Conservation (phyloP, 805 yeast species). For the Zygosaccharomyces bisporus region DNA sequence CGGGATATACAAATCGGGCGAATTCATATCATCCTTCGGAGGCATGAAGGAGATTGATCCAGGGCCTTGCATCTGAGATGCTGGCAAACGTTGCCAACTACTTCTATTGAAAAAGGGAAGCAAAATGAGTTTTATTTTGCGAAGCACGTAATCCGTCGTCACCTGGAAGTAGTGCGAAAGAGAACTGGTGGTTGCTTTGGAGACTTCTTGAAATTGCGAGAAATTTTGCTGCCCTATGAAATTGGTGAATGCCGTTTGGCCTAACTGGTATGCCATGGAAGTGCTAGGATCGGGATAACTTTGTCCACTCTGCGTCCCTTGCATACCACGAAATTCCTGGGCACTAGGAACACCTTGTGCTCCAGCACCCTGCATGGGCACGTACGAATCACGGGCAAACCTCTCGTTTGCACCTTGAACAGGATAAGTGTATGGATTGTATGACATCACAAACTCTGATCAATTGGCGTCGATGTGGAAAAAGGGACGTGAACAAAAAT, state of each 20-base stretch:
- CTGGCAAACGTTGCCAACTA: conserved; percentile 68
- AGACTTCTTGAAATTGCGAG: conserved; percentile 46
- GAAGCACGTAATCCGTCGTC: conserved; percentile 77
- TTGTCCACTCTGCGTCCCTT: conserved; percentile 37
- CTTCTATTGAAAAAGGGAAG: conserved; percentile 79
- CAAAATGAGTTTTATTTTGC: conserved; percentile 66
- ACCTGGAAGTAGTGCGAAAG: conserved; percentile 88
- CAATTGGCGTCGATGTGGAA: neutral
- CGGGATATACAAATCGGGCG: conserved; percentile 96
- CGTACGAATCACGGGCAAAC: conserved; percentile 10
- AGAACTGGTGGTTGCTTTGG: conserved; percentile 37
- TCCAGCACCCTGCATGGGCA: conserved; percentile 23
- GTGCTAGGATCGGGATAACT: conserved; percentile 66
- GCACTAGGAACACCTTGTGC: conserved; percentile 29
- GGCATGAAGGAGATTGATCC: conserved; percentile 39
- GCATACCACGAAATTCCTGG: conserved; percentile 25
- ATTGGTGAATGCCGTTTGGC: conserved; percentile 66
- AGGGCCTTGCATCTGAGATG: conserved; percentile 18
- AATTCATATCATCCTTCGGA: conserved; percentile 83
- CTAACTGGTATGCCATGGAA: conserved; percentile 81
- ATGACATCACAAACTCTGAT: conserved; percentile 33
- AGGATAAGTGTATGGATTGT: conserved; percentile 46
- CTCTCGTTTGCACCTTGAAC: conserved; percentile 21
- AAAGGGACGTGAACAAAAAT: neutral
- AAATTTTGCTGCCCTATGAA: conserved; percentile 54